Evolutionary conservation across 305 asterid species (phyloP).

Genomic region (Fraxinus floribunda): DNA sequence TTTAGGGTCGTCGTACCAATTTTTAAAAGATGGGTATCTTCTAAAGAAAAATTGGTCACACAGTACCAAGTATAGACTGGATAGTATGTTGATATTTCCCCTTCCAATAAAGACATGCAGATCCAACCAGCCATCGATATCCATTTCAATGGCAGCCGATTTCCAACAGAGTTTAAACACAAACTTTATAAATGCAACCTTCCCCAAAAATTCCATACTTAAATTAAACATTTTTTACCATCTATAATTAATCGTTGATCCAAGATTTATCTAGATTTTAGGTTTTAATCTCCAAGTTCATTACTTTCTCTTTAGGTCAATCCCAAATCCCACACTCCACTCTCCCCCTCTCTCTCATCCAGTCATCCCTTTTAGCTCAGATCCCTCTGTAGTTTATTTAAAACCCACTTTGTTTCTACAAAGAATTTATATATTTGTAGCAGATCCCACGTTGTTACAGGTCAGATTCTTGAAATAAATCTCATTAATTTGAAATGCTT

Average conservation of each 20-base stretch:
- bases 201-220: constrained; percentile 14
- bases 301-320: constrained; percentile 1
- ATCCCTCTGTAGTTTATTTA: constrained; percentile 8
- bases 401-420: constrained; percentile 14
- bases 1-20: background rate
- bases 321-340: background rate
- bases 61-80: background rate
- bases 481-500: constrained; percentile 26
- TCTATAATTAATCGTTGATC: constrained; percentile 2
- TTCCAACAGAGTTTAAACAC: background rate
- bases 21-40: background rate
- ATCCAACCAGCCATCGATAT: background rate
- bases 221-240: constrained; percentile 11
- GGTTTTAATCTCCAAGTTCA: constrained; percentile 5
- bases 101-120: background rate
- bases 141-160: background rate
- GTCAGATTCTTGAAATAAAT: constrained; percentile 1
- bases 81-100: background rate
- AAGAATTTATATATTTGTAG: background rate
- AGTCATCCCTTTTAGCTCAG: background rate
- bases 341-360: background rate
- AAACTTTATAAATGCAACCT: constrained; percentile 15
- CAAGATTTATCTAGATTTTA: background rate
- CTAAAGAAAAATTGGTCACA: background rate
- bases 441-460: constrained; percentile 17